Base-by-base conservation (phyloP, 208 protist genomes). In the Tritrichomonas foetus region DNA sequence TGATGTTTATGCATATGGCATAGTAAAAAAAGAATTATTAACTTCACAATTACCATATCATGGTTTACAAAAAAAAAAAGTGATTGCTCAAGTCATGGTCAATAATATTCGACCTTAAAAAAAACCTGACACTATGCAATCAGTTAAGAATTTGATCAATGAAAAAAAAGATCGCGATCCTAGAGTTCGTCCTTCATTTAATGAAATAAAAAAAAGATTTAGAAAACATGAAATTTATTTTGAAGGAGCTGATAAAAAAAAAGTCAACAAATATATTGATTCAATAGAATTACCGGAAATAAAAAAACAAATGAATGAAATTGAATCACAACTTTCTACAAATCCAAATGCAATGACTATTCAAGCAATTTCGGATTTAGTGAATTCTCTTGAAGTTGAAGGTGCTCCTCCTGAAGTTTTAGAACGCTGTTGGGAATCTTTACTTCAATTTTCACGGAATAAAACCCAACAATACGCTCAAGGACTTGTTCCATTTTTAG, bases 1-100 rank as follows among this genome's bases (percentile, higher is more conserved):
- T 44, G 74, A 82, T 50, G 74, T 82, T 50, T 82, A 82, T 30
- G 74, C 74, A n/a, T 82, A 53, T 53, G 74, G 41, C 20, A 82
- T 82, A 50, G 41, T 82, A 50, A 50, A 30, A 20, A 50, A 41
- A 41, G 74, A 82, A 44, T 25, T 36, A 3, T 53, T 82, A 82
- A 36, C 22, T 13, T 47, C 27, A n/a, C n/a, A 82, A 50, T 47
- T 82, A 36, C 74, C 74, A 82, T 82, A 82, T 53, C 74, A 82
- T 20, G 74, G 74, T 5, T 47, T 82, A 36, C 41, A 82, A 44
- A 33, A 25, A n/a, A 82, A n/a, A 36, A 33, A 82, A 36, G 50
- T 82, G 3, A 36, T 82, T 20, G 74, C 74, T 8, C 33, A 50
- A 25, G 74, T 82, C 20, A 82, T 82, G 74, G n/a, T 82, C 14